Evolutionary conservation across 2,329 filamentous ascomycete genomes (phyloP), one percentile per base, ranked within the genome.

Genomic region (Aureobasidium mangrovei): DNA sequence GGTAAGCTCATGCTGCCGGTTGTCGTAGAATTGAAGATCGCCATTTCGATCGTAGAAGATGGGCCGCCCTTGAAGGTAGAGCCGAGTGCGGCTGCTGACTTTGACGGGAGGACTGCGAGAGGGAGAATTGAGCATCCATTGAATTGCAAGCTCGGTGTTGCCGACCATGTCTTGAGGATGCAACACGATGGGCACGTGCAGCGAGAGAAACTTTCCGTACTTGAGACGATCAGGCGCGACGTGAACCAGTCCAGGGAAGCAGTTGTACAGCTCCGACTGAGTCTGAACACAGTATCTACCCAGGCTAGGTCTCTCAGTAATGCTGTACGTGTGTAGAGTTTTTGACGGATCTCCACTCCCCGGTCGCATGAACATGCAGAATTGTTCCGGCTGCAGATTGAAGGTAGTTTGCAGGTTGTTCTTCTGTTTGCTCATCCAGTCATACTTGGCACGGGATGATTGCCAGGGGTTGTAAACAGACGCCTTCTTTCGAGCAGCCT

Each of bases 311-410:
- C 28, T 31, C 10, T 47, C 31, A 2, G 43, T 48, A 12, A 38
- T 26, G 31, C 43, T 54, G 26, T 54, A 54, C 7, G 53, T 54
- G 44, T 54, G 53, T 6, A 54, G 26, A 4, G 53, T 47, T 36
- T 47, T 27, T 3, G 38, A 38, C 12, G 26, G 36, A 4, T 35
- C 26, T 3, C 8, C 7, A 36, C 7, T 26, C 7, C 7, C 18
- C 7, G 53, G 27, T 12, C 53, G 53, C 53, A 54, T 54, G n/a
- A 46, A 54, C 53, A 54, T 54, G 28, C 42, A 38, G 4, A 54
- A 54, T 27, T 54, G 43, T 31, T 48, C 53, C 8, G 43, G 43
- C 24, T 48, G 33, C 7, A 48, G 24, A 9, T 54, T 31, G 26
- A 47, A 42, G 7, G 18, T 9, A 2, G 42, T 35, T 8, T 36